Conservation (phyloP, 108 stramenopile genomes). For the Nannochloropsis salina region DNA sequence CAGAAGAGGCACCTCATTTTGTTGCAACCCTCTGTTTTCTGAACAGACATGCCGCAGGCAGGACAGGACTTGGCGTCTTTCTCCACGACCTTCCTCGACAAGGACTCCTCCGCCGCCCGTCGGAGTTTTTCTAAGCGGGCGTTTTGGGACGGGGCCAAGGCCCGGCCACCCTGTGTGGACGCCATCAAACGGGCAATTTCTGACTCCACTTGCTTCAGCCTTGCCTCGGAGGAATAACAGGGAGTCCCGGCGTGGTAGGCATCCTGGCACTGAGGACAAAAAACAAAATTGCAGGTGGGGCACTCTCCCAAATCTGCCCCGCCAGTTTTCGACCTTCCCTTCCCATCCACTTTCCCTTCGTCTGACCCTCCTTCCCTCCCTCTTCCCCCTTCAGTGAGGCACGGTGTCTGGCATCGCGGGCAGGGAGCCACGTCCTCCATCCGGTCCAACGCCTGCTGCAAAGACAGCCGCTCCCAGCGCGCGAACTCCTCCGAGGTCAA, state of each 20-base stretch:
- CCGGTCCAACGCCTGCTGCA: neutral
- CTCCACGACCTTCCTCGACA: neutral
- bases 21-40: neutral
- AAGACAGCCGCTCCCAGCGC: neutral
- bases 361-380: neutral
- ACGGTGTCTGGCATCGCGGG: constrained; percentile 2
- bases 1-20: neutral
- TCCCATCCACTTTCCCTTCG: neutral
- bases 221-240: neutral
- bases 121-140: neutral
- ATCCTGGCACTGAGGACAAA: neutral
- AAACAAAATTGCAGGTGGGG: neutral
- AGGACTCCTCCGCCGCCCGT: neutral
- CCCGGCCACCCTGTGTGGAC: neutral
- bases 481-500: neutral
- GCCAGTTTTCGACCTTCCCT: neutral
- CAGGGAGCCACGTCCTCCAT: constrained; percentile 11
- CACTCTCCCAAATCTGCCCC: neutral
- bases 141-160: constrained; percentile 16
- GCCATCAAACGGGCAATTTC: constrained; percentile 18
- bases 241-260: constrained; percentile 4
- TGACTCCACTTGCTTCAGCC: neutral
- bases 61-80: constrained; percentile 16
- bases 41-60: neutral
- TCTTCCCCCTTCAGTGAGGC: neutral